Evolutionary conservation across 2,329 filamentous ascomycete genomes (phyloP).

Genomic region (Biscogniauxia marginata): DNA sequence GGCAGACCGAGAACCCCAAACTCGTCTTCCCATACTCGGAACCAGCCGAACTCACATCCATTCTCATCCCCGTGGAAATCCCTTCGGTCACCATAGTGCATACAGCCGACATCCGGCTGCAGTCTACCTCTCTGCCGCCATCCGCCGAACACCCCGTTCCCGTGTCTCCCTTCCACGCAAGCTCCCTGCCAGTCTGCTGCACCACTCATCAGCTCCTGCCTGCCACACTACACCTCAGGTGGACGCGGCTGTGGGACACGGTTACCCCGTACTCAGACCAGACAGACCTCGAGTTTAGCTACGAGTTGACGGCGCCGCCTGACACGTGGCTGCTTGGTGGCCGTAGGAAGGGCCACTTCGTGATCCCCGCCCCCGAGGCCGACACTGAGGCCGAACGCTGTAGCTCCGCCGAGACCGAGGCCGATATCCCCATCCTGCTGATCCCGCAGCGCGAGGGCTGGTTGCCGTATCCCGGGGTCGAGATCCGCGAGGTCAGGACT

Average conservation of each 20-base stretch:
- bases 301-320: constrained; percentile 72
- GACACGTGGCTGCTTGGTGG: constrained; percentile 87
- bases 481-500: constrained; percentile 64
- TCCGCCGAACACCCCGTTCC: constrained; percentile 33
- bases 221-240: constrained; percentile 60
- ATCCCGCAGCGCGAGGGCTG: constrained; percentile 78
- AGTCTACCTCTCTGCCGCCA: constrained; percentile 24
- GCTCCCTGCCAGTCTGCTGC: constrained; percentile 43
- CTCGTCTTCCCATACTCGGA: constrained; percentile 33
- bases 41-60: constrained; percentile 53
- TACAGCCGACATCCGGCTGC: constrained; percentile 67
- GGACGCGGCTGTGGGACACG: constrained; percentile 63
- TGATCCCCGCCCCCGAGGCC: constrained; percentile 44
- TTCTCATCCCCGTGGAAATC: constrained; percentile 87
- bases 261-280: constrained; percentile 32
- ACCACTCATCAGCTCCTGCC: constrained; percentile 62
- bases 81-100: constrained; percentile 81
- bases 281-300: constrained; percentile 69
- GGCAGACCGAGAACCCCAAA: constrained; percentile 36
- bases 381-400: constrained; percentile 22
- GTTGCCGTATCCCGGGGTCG: constrained; percentile 74
- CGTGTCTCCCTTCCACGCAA: constrained; percentile 6
- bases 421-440: constrained; percentile 67
- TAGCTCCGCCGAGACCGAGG: constrained; percentile 48
- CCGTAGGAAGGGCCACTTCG: constrained; percentile 75